Evolutionary conservation across 805 yeast genomes (phyloP), one percentile per base, ranked within the genome.

Genomic region (Sungouiella blattae): DNA sequence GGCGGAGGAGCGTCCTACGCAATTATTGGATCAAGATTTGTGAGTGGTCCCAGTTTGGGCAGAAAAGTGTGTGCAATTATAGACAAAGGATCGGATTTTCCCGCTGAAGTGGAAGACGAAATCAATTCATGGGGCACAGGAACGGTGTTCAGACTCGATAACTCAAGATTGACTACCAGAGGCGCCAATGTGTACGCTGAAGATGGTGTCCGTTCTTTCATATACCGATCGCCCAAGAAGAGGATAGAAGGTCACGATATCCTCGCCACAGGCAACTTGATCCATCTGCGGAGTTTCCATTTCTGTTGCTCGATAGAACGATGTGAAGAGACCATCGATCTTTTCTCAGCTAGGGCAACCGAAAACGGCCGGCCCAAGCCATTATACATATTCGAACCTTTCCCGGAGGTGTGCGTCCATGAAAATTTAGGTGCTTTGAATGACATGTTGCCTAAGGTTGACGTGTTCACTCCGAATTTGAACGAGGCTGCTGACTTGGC

Each of bases 1-100:
- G 98, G 98, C 0, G 98, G 98, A 2, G 98, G 89, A 2, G 96
- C 95, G 0, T 76, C 91, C 1, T 89, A 74, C 55, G 88, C 88
- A 2, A 74, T 80, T 1, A 62, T 83, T 11, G 96, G 96, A 0
- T 79, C 87, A 0, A 63, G 89, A 16, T 64, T 85, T 32, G 64
- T 78, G 1, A 52, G 75, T 6, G 71, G 76, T 0, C 38, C 50
- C 0, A 43, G 42, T 0, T 39, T 56, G 14, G 61, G 76, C 0
- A 26, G 44, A 3, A 52, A 52, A 6, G 67, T 80, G n/a, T 71
- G 80, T 2, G 83, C 89, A 63, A 75, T 89, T 8, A 71, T 88
- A 1, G 97, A 89, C 53, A 70, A 75, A 34, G 98, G 98, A 0
- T 49, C 56, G 4, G 97, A 88, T 50, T 86, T 87, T 51, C 94